Evolutionary conservation across 345 rosid genomes (phyloP).

Genomic region (Citrus mangshanensis): DNA sequence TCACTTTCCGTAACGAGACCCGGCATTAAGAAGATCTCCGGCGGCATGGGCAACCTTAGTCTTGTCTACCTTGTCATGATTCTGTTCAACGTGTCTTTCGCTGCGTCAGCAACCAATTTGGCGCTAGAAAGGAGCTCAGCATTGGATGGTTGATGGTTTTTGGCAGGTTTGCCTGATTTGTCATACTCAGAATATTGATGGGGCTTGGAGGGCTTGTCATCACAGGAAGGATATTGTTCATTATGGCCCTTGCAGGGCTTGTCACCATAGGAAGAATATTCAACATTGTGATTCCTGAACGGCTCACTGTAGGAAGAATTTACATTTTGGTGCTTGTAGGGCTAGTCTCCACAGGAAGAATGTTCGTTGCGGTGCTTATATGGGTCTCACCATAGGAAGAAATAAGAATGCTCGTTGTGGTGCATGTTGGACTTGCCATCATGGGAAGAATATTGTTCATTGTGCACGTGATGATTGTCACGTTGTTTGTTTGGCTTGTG

Average conservation of each 20-base stretch:
- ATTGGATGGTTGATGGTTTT: slow-evolving; percentile 32
- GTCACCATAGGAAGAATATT: background rate
- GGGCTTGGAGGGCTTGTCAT: background rate
- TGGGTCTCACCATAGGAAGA: background rate
- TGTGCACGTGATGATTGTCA: no score
- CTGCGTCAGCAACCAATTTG: slow-evolving; percentile 64
- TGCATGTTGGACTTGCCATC: no score
- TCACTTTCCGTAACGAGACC: slow-evolving; percentile 59
- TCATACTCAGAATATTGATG: background rate
- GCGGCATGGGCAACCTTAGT: slow-evolving; percentile 54
- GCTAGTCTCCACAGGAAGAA: background rate
- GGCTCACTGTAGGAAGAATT: background rate
- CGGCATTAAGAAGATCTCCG: slow-evolving; percentile 56
- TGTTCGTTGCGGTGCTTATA: background rate
- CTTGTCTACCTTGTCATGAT: slow-evolving; percentile 45
- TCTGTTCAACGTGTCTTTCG: slow-evolving; percentile 38
- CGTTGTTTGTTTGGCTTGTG: no score
- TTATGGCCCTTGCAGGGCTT: background rate
- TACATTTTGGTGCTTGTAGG: background rate
- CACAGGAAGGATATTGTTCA: background rate
- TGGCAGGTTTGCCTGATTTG: background rate
- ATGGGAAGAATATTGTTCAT: no score
- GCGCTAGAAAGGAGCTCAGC: slow-evolving; percentile 62
- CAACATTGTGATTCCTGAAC: background rate
- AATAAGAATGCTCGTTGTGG: no score